Evolutionary conservation across 2,329 filamentous ascomycete species (phyloP).

Genomic region (Cercospora canescens): DNA sequence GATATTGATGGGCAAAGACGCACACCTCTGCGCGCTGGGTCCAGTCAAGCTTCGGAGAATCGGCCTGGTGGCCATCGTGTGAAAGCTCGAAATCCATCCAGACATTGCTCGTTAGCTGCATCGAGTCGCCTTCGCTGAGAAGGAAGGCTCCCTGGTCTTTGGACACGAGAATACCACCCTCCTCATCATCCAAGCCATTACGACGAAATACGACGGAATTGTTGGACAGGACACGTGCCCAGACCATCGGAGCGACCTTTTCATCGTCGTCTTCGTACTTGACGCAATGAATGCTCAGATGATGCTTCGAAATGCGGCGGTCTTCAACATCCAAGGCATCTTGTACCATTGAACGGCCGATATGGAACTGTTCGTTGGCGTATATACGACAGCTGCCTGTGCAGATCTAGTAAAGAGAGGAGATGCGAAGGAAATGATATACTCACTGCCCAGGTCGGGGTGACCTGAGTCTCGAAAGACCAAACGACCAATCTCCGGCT

Average conservation of each 20-base stretch:
- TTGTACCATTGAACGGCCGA: conserved; percentile 34
- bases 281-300: conserved; percentile 49
- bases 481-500: conserved; percentile 8
- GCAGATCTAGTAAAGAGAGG: neutral
- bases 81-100: conserved; percentile 29
- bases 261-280: conserved; percentile 43
- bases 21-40: conserved; percentile 9
- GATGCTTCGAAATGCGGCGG: conserved; percentile 45
- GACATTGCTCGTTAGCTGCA: conserved; percentile 36
- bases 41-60: neutral
- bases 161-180: conserved; percentile 29
- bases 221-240: conserved; percentile 47
- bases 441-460: conserved; percentile 7
- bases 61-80: neutral
- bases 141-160: conserved; percentile 40
- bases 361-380: conserved; percentile 28
- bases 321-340: conserved; percentile 30
- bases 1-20: conserved; percentile 50
- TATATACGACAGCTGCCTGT: neutral
- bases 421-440: neutral
- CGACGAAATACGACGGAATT: conserved; percentile 44
- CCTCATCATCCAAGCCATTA: conserved; percentile 28
- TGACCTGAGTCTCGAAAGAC: conserved; percentile 14
- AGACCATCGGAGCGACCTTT: conserved; percentile 47
- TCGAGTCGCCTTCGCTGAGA: conserved; percentile 45